phyloP scores from a whole-genome alignment of 192 early-diverging fungal genomes.

The Lobosporangium transversale region DNA sequence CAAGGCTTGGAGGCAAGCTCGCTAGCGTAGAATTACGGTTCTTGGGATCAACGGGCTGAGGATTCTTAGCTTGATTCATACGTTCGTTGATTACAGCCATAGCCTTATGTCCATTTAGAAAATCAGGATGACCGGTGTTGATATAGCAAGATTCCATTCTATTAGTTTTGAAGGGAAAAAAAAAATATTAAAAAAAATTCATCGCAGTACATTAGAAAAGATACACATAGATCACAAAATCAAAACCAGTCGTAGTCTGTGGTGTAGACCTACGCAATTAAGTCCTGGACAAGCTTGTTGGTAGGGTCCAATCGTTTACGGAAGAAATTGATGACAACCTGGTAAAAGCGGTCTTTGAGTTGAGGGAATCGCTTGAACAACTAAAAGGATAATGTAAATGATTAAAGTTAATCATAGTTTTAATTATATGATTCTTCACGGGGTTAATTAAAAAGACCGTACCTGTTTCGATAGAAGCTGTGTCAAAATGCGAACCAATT shows the following conservation, averaged over 20 bases:
- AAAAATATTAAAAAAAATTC: constrained; percentile 1
- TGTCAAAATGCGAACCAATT: constrained; percentile 94
- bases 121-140: constrained; percentile 99
- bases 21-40: constrained; percentile 36
- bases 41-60: constrained; percentile 50
- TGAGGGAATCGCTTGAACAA: constrained; percentile 97
- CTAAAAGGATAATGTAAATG: constrained; percentile 29
- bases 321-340: constrained; percentile 93
- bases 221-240: not conserved
- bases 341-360: constrained; percentile 92
- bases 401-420: not conserved
- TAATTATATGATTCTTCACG: too few relatives aligned
- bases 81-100: constrained; percentile 92
- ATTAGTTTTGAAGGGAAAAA: constrained; percentile 13
- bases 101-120: constrained; percentile 96
- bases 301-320: constrained; percentile 92
- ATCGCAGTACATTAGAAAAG: constrained; percentile 5
- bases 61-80: constrained; percentile 74
- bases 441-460: too few relatives aligned
- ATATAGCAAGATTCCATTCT: constrained; percentile 96
- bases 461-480: constrained; percentile 91
- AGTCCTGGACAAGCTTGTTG: constrained; percentile 92
- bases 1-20: constrained; percentile 41
- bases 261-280: constrained; percentile 72
- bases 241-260: too few relatives aligned